A percentile compares a stretch with the other conserved stretches of the same genome.
Conservation (phyloP, 148 eudicot genomes). For the Rhododendron molle region DNA sequence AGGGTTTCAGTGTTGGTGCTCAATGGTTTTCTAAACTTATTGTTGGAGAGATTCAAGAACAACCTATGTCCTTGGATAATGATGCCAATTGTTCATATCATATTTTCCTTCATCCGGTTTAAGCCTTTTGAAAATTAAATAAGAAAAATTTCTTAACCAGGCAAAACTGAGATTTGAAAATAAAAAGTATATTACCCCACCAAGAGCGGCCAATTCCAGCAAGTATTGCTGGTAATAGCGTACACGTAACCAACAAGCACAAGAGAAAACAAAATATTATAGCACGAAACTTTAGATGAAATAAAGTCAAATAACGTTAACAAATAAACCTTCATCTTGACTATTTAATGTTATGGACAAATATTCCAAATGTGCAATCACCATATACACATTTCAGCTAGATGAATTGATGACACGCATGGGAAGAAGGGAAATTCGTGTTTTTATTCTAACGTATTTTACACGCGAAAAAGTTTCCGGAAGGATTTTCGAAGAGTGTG, state of each 20-base stretch:
- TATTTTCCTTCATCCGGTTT: neutral
- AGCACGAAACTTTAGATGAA: neutral
- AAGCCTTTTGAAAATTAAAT: neutral
- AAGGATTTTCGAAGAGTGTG: neutral
- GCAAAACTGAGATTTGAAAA: conserved; percentile 3
- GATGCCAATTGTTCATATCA: neutral
- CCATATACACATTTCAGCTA: neutral
- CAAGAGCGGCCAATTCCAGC: neutral
- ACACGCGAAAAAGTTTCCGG: neutral
- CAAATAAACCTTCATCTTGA: neutral
- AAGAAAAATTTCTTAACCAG: neutral
- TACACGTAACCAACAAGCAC: neutral
- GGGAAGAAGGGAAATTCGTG: neutral
- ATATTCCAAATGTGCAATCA: neutral
- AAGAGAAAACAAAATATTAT: neutral
- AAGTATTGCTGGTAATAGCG: neutral
- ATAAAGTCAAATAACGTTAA: neutral
- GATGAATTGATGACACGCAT: neutral
- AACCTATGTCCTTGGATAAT: neutral
- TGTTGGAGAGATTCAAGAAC: neutral
- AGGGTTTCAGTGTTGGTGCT: neutral
- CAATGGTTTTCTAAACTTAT: neutral
- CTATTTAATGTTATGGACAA: neutral
- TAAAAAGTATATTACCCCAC: neutral
- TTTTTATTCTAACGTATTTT: neutral